phyloP scores from a whole-genome alignment of 345 rosid species.

The Citrus medica region DNA sequence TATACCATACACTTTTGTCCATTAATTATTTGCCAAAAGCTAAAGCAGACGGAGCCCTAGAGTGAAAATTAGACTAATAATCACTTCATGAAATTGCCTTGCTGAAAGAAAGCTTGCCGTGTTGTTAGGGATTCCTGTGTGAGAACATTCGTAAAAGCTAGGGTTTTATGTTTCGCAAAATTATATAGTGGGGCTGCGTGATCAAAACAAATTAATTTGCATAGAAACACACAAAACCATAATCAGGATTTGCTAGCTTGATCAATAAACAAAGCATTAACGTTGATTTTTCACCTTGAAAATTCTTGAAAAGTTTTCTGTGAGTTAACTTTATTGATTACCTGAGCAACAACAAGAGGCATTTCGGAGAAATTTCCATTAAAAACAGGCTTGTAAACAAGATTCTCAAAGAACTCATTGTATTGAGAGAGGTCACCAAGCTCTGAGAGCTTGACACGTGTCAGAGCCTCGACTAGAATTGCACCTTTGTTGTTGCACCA shows the following conservation, averaged over 20 bases:
- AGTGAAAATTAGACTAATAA: no score
- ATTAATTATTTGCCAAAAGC: no score
- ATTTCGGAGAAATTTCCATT: slow-evolving; percentile 38
- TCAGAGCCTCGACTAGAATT: slow-evolving; percentile 42
- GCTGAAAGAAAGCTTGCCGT: no score
- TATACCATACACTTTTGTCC: no score
- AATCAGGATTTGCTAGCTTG: not conserved
- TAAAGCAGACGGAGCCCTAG: no score
- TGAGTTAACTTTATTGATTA: not conserved
- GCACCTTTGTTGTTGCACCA: slow-evolving; percentile 58
- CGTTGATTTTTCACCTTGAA: not conserved
- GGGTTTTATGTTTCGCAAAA: no score
- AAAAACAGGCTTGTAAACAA: slow-evolving; percentile 47
- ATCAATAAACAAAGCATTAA: not conserved
- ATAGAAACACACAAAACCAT: slow-evolving; percentile 13
- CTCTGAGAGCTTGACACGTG: slow-evolving; percentile 39
- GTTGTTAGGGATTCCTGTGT: no score
- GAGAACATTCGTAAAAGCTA: no score
- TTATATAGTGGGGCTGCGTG: no score
- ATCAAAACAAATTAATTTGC: not conserved
- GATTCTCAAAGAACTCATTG: slow-evolving; percentile 42
- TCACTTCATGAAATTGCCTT: no score
- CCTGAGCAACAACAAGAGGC: slow-evolving; percentile 75
- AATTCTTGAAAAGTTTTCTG: not conserved
- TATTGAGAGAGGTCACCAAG: slow-evolving; percentile 59